A percentile compares a stretch with the other conserved stretches of the same genome.
These are phyloP conservation scores for Falciphora oryzae DNA, from an alignment of 2,329 filamentous ascomycete species.

Conservation along the genomic window DNA sequence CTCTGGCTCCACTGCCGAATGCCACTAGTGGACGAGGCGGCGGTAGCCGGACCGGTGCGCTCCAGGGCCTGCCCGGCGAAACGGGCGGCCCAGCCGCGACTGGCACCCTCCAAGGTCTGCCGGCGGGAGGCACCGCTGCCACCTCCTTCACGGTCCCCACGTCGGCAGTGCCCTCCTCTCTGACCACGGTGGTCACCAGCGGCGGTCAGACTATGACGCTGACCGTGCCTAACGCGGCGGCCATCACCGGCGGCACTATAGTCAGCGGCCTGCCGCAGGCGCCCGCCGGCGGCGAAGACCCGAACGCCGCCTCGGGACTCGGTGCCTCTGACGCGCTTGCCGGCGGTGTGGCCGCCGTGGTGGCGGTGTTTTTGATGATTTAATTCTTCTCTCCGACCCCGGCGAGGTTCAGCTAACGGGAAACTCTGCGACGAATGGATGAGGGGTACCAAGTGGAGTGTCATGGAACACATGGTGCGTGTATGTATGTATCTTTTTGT, in stretches of 20 bases:
- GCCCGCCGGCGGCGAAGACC: neutral
- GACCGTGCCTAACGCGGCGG: neutral
- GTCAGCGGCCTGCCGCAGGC: neutral
- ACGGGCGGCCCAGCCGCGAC: neutral
- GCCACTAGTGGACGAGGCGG: neutral
- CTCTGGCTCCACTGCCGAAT: neutral
- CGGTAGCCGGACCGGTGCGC: neutral
- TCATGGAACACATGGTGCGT: neutral
- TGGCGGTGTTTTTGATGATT: neutral
- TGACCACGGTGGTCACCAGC: constrained; percentile 1
- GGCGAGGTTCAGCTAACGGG: no score
- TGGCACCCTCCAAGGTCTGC: neutral
- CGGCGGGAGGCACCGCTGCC: neutral
- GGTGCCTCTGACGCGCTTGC: neutral
- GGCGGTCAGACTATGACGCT: neutral
- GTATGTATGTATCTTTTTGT: neutral
- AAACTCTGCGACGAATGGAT: no score
- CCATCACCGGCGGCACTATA: neutral
- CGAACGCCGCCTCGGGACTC: neutral
- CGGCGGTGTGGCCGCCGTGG: neutral
- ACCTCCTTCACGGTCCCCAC: neutral
- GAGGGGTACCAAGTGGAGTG: no score
- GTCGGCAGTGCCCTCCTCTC: neutral
- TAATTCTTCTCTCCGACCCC: neutral
- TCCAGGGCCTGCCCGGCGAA: neutral